phyloP scores from a whole-genome alignment of 78 protist species.

The Chrysochromulina parva region DNA sequence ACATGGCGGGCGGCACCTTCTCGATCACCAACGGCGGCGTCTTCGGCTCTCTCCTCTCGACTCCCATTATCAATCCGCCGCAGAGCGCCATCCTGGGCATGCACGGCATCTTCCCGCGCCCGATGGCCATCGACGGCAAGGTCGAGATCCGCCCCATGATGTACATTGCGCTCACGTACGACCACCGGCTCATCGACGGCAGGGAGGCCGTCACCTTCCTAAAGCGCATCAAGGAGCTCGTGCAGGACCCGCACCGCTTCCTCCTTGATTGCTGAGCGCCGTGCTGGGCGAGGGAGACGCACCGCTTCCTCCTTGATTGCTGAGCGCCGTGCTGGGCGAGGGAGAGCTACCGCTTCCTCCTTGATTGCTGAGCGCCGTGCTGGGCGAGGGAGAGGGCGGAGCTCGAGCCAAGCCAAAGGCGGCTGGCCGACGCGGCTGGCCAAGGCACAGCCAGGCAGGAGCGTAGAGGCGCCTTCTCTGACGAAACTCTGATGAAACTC shows the following conservation, averaged over 20 bases:
- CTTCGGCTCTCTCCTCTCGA: conserved; percentile 90
- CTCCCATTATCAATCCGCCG: conserved; percentile 96
- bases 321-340: background rate
- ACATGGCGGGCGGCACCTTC: conserved; percentile 98
- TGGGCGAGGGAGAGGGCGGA: background rate
- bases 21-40: conserved; percentile 97
- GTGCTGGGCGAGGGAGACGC: background rate
- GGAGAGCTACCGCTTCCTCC: conserved; percentile 17
- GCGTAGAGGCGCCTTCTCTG: no score
- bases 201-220: conserved; percentile 25
- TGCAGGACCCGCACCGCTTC: conserved; percentile 32
- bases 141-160: conserved; percentile 85
- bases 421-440: no score
- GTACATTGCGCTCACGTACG: conserved; percentile 96
- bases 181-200: conserved; percentile 97
- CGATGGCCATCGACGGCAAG: conserved; percentile 71
- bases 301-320: conserved; percentile 15
- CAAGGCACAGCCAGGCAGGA: no score
- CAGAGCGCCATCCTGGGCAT: conserved; percentile 87
- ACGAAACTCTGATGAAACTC: no score
- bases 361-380: conserved; percentile 1
- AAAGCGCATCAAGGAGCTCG: conserved; percentile 29
- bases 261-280: background rate
- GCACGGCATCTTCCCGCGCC: conserved; percentile 85
- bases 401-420: no score